Evolutionary conservation across 1,284 basidiomycete genomes (phyloP).

Genomic region (Singerocomus rubriflavus): DNA sequence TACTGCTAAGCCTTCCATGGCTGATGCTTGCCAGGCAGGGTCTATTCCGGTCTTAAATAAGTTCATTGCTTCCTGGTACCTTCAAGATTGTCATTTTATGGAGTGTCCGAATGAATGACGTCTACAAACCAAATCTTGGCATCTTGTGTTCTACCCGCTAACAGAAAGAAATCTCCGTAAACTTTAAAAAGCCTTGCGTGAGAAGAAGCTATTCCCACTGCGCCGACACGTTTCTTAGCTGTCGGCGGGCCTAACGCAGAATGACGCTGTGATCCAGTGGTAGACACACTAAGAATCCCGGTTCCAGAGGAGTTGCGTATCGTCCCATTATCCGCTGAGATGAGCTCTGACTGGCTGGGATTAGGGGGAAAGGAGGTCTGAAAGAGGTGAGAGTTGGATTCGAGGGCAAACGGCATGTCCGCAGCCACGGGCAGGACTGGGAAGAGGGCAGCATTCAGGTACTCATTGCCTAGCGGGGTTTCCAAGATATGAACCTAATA

Average conservation of each 20-base stretch:
- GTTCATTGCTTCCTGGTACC: constrained; percentile 82
- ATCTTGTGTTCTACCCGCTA: constrained; percentile 79
- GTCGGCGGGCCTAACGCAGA: constrained; percentile 44
- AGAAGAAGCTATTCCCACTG: constrained; percentile 65
- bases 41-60: constrained; percentile 73
- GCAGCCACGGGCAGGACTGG: constrained; percentile 56
- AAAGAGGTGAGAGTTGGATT: constrained; percentile 41
- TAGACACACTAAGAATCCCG: constrained; percentile 24
- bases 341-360: constrained; percentile 58
- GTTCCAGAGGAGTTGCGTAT: constrained; percentile 57
- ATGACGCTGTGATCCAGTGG: constrained; percentile 42
- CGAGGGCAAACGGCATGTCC: constrained; percentile 57
- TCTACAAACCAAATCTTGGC: constrained; percentile 68
- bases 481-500: constrained; percentile 61
- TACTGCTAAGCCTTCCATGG: constrained; percentile 79
- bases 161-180: constrained; percentile 83
- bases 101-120: constrained; percentile 14
- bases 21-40: constrained; percentile 82
- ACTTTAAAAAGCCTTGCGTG: constrained; percentile 83
- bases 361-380: constrained; percentile 46
- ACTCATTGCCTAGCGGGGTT: constrained; percentile 71
- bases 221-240: constrained; percentile 57
- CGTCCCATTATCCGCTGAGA: constrained; percentile 39
- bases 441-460: constrained; percentile 63
- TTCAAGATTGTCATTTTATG: constrained; percentile 35